Percentiles rank a stretch among this genome's conserved stretches.
Conservation (phyloP, 805 yeast species). For the Candida pseudofarinosa region DNA sequence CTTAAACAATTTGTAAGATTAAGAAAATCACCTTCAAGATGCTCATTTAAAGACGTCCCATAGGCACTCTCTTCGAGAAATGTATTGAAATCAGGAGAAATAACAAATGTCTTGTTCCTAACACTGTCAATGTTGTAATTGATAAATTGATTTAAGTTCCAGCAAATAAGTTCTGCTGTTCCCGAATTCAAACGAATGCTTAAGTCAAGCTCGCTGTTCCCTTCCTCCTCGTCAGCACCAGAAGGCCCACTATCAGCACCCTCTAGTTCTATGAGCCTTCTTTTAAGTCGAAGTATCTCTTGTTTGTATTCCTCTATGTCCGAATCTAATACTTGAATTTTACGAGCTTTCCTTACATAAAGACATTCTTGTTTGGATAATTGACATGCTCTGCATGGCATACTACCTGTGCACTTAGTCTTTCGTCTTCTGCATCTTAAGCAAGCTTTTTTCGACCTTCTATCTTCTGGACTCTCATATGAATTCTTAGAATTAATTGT, state of each 20-base stretch:
- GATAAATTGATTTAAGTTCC: constrained; percentile 18
- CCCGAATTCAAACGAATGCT: constrained; percentile 22
- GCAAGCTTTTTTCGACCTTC: constrained; percentile 12
- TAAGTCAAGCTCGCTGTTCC: constrained; percentile 10
- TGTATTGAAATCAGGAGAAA: constrained; percentile 20
- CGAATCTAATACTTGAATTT: constrained; percentile 14
- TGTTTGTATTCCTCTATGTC: constrained; percentile 17
- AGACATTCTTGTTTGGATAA: constrained; percentile 13
- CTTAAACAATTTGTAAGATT: background rate
- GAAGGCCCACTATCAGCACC: background rate
- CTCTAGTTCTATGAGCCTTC: constrained; percentile 4
- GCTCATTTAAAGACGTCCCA: constrained; percentile 10
- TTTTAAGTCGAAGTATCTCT: constrained; percentile 9
- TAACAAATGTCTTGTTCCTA: constrained; percentile 9
- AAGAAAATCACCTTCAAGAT: background rate
- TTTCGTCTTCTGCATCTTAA: constrained; percentile 22
- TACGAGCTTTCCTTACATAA: constrained; percentile 18
- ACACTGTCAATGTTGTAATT: constrained; percentile 1
- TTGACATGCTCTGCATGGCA: constrained; percentile 20
- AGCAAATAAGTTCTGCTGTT: constrained; percentile 21
- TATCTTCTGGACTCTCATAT: background rate
- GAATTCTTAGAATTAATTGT: too few species aligned
- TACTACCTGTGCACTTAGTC: constrained; percentile 22
- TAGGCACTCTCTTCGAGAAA: constrained; percentile 20
- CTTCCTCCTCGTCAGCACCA: constrained; percentile 1